phyloP scores from a whole-genome alignment of 139 green algal species.

The Pleodorina starrii region DNA sequence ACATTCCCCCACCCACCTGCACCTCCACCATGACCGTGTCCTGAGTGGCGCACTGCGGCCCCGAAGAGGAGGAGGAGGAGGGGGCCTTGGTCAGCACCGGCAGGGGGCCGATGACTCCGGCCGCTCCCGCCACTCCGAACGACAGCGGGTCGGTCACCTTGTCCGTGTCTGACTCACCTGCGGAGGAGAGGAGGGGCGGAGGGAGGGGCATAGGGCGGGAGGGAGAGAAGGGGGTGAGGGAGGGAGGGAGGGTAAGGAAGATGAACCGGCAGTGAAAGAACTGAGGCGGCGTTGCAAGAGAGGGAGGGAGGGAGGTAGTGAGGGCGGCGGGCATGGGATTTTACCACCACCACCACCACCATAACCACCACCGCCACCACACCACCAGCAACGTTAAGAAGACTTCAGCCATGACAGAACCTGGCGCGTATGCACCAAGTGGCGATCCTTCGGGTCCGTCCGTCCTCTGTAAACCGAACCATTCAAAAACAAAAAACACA shows the following conservation, averaged over 20 bases:
- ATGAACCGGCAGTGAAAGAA: not conserved
- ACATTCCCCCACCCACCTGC: not conserved
- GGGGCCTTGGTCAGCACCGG: not conserved
- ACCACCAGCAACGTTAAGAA: too few relatives aligned
- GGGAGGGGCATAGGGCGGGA: too few relatives aligned
- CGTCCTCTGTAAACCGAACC: too few relatives aligned
- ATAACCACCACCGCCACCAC: too few relatives aligned
- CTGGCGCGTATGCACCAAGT: too few relatives aligned
- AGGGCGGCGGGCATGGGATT: too few relatives aligned
- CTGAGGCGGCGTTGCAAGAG: not conserved
- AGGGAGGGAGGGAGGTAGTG: too few relatives aligned
- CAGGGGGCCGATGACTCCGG: slow-evolving; percentile 10
- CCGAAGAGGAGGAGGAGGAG: too few relatives aligned
- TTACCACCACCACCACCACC: too few relatives aligned
- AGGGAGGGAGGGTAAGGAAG: not conserved
- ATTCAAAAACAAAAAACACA: too few relatives aligned
- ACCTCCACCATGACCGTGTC: not conserved
- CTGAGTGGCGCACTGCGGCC: not conserved
- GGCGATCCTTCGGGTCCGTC: too few relatives aligned
- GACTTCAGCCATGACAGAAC: too few relatives aligned
- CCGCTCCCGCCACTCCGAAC: not conserved
- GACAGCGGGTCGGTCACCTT: not conserved
- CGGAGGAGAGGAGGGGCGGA: not conserved
- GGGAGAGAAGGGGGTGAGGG: not conserved
- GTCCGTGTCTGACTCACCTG: slow-evolving; percentile 50